Evolutionary conservation across 192 early-diverging fungal genomes (phyloP), one percentile per base, ranked within the genome.

Genomic region (Gryganskiella cystojenkinii): DNA sequence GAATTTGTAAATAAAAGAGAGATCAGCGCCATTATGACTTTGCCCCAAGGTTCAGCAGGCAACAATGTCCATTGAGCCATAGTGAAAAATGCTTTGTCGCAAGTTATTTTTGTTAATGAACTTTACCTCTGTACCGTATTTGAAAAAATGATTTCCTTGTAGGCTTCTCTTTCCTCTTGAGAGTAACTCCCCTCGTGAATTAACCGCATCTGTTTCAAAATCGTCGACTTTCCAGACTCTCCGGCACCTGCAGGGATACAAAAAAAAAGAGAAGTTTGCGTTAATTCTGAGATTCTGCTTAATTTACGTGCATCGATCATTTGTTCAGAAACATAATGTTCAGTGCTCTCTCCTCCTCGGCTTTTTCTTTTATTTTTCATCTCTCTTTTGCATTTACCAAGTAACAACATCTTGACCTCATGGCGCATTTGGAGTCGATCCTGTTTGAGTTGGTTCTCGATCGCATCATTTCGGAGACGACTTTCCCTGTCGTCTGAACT

Each of bases 131-230:
- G 95, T 63, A 96, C 90, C 19, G 94, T 93, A 84, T 99, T 99
- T 51, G 91, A 92, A 72, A 94, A 97, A 65, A 99, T 97, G 61
- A 97, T 95, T 79, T 97, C 95, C 73, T 90, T 95, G 87, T 96
- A 98, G 17, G 93, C 91, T 65, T 95, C 93, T 46, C 93, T 88
- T 82, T 99, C 97, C 45, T 96, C 92, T 31, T 84, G 79, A 54
- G 91, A 91, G 85, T 96, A 99, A 2, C 97, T 95, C 59, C 90
- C 92, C 67, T 94, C 97, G 81, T 99, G 96, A 71, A 99, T 98
- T 60, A 99, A 87, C 80, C 95, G 95, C 96, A 99, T 97, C 79
- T 99, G 97, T 81, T 99, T 99, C 64, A 99, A 84, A 72, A 99
- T 96, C 28, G 97, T 99, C 55, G 91, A 93, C 83, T 99, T 99